These are phyloP conservation scores for Solanum chiquidenum DNA, from an alignment of 257 asterid species.

Conservation along the genomic window DNA sequence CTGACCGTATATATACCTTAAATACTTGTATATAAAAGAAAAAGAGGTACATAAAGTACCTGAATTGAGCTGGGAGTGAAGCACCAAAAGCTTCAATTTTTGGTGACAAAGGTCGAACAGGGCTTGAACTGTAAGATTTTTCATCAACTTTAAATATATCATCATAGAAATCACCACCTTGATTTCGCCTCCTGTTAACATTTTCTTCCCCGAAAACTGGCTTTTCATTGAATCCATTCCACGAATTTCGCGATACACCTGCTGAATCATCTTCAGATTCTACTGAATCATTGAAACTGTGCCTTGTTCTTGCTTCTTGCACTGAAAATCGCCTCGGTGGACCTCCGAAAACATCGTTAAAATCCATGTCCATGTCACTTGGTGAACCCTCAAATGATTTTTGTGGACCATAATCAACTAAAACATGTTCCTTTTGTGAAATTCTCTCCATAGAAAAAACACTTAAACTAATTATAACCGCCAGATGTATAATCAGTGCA, in stretches of 20 bases:
- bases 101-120: slow-evolving; percentile 38
- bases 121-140: slow-evolving; percentile 39
- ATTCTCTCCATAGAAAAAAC: slow-evolving; percentile 40
- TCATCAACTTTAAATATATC: slow-evolving; percentile 71
- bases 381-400: slow-evolving; percentile 10
- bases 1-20: not conserved
- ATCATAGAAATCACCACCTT: slow-evolving; percentile 48
- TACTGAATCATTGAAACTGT: slow-evolving; percentile 39
- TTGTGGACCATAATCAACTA: slow-evolving; percentile 14
- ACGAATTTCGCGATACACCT: not conserved
- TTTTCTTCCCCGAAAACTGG: slow-evolving; percentile 63
- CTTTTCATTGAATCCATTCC: slow-evolving; percentile 35
- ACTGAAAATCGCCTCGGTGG: slow-evolving; percentile 78
- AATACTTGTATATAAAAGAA: not conserved
- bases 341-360: slow-evolving; percentile 83
- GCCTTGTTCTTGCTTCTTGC: slow-evolving; percentile 40
- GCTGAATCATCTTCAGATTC: slow-evolving; percentile 30
- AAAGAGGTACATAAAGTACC: slow-evolving; percentile 20
- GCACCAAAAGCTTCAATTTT: slow-evolving; percentile 34
- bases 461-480: not conserved
- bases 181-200: slow-evolving; percentile 25
- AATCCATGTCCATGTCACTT: slow-evolving; percentile 38
- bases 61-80: slow-evolving; percentile 50
- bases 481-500: not conserved
- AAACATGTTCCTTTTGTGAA: slow-evolving; percentile 26